phyloP scores from a whole-genome alignment of 805 yeast genomes.

The Saccharomycopsis capsularis region DNA sequence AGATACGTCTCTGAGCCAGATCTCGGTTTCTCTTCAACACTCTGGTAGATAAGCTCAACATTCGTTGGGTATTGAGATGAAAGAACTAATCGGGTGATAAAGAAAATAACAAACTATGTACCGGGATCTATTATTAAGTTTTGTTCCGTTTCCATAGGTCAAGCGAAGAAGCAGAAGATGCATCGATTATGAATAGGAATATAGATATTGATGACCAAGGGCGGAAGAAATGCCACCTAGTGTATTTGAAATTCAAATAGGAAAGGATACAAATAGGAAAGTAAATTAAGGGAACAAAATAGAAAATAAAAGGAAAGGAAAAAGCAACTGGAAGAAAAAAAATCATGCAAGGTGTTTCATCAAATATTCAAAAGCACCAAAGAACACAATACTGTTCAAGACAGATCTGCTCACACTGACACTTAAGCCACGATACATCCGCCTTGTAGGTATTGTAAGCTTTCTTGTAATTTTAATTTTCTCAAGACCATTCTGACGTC shows the following conservation, averaged over 20 bases:
- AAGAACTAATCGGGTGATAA: too few species aligned
- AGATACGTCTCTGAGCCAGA: too few species aligned
- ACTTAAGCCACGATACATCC: constrained; percentile 71
- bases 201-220: too few species aligned
- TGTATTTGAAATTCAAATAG: background rate
- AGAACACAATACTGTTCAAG: constrained; percentile 67
- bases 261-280: background rate
- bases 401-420: constrained; percentile 68
- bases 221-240: too few species aligned
- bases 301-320: background rate
- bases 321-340: background rate
- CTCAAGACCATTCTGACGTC: constrained; percentile 41
- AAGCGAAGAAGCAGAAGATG: too few species aligned
- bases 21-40: too few species aligned
- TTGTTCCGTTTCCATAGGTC: too few species aligned
- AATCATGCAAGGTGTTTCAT: constrained; percentile 46
- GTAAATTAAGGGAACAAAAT: background rate
- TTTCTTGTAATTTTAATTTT: constrained; percentile 30
- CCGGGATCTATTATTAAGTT: too few species aligned
- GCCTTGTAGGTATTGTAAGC: constrained; percentile 36
- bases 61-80: too few species aligned
- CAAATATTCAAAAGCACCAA: constrained; percentile 60
- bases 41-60: too few species aligned
- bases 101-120: too few species aligned
- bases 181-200: too few species aligned